Evolutionary conservation across 768 basidiomycete genomes (phyloP), one percentile per base, ranked within the genome.

Genomic region (Butyriboletus loyo): DNA sequence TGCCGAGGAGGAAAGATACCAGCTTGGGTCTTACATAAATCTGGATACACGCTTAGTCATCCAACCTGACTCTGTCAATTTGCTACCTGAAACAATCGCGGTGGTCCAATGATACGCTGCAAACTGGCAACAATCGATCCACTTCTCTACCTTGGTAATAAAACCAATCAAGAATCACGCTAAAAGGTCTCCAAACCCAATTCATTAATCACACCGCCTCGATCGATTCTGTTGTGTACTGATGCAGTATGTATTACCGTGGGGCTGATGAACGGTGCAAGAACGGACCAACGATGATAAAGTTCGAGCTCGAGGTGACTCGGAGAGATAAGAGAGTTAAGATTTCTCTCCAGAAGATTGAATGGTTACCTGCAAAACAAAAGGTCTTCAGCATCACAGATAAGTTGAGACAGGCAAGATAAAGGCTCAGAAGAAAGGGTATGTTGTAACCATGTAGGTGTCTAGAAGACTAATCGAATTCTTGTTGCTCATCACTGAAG

Each of bases 381-480:
- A 31, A 50, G 19, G 38, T n/a, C 30, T 50, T 65, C 36, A 65
- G 54, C 8, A 40, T 46, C 31, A 25, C 24, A 37, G 46, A 49
- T 19, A 34, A 52, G 45, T 17, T n/a, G 42, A 50, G 46, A 15
- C 32, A 39, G 1, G 7, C 11, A 45, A 45, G 21, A 42, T 2
- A 27, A 57, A 40, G 53, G 44, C 3, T 70, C 66, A 70, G 66
- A 52, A 46, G 30, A 44, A 49, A 41, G 19, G 45, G 39, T 57
- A 38, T 45, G 65, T 82, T 74, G 44, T 82, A 89, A 90, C 87
- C 89, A 89, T 81, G 72, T 68, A 56, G 57, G 56, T 63, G 86
- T 91, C 91, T 91, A 86, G 70, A 92, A 92, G 90, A 95, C 91
- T 94, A 95, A 95, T 94, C 92, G 86, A 66, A 78, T 79, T 72